phyloP scores from a whole-genome alignment of 1,284 basidiomycete species.

The Kalmanozyma brasiliensis region DNA sequence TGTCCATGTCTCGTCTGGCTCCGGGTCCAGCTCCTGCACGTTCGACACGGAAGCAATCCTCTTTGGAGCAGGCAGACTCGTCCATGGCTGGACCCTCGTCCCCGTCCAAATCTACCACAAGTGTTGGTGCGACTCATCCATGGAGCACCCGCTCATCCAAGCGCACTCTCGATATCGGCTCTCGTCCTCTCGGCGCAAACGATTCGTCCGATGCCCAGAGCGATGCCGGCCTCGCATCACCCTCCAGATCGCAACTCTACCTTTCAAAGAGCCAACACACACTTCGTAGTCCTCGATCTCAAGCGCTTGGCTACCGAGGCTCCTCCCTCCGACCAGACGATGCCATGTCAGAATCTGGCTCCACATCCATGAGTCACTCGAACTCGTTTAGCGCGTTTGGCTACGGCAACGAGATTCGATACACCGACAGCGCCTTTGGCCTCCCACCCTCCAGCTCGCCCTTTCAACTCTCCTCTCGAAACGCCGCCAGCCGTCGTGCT shows the following conservation, averaged over 20 bases:
- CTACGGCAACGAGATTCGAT: slow-evolving; percentile 52
- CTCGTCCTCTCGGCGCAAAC: slow-evolving; percentile 7
- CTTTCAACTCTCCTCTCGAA: slow-evolving; percentile 48
- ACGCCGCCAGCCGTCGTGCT: slow-evolving; percentile 11
- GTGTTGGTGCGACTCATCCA: slow-evolving; percentile 8
- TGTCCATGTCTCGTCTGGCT: slow-evolving; percentile 33
- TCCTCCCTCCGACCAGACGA: slow-evolving; percentile 50
- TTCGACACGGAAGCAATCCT: slow-evolving; percentile 10
- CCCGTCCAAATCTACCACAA: slow-evolving; percentile 5
- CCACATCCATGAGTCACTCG: slow-evolving; percentile 38
- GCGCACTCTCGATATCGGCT: slow-evolving; percentile 22
- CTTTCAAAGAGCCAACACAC: slow-evolving; percentile 10
- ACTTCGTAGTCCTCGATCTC: slow-evolving; percentile 39
- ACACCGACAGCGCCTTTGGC: slow-evolving; percentile 43
- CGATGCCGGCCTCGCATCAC: slow-evolving; percentile 22
- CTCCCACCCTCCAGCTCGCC: slow-evolving; percentile 47
- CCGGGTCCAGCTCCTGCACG: slow-evolving; percentile 22
- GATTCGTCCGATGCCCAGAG: slow-evolving; percentile 19
- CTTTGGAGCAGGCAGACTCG: slow-evolving; percentile 10
- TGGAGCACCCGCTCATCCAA: slow-evolving; percentile 41
- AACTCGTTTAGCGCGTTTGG: slow-evolving; percentile 49
- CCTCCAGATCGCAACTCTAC: slow-evolving; percentile 15
- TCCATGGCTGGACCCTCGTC: slow-evolving; percentile 26
- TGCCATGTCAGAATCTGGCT: slow-evolving; percentile 44
- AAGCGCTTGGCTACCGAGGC: slow-evolving; percentile 24